These are phyloP conservation scores for Oehlia diaphana DNA, from an alignment of 192 early-diverging fungal genomes.

Conservation along the genomic window DNA sequence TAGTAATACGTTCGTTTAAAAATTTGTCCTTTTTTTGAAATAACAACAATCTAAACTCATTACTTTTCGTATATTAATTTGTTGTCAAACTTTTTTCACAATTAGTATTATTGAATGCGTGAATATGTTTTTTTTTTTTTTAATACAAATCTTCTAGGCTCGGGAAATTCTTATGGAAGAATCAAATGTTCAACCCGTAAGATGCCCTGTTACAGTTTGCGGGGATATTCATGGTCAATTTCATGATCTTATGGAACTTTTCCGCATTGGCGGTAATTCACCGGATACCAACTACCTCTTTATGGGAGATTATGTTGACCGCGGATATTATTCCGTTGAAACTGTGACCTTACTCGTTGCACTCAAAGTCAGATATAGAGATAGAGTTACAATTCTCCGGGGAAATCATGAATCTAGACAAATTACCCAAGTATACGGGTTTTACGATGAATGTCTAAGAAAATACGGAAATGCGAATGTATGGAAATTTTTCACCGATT, in stretches of 20 bases:
- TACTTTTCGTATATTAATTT: neutral
- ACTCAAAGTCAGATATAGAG: slow-evolving; percentile 90
- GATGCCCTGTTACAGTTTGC: slow-evolving; percentile 97
- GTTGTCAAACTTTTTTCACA: neutral
- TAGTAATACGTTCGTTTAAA: neutral
- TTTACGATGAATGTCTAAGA: slow-evolving; percentile 98
- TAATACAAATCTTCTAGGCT: slow-evolving; percentile 60
- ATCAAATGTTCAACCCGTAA: slow-evolving; percentile 97
- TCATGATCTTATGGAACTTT: slow-evolving; percentile 95
- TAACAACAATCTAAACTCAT: neutral
- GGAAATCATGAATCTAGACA: slow-evolving; percentile 99
- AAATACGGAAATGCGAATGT: slow-evolving; percentile 99
- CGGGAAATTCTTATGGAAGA: slow-evolving; percentile 95
- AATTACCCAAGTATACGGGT: slow-evolving; percentile 99
- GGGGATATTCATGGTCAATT: slow-evolving; percentile 99
- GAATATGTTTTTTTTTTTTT: slow-evolving; percentile 30
- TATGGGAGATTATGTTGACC: slow-evolving; percentile 99
- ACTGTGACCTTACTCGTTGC: slow-evolving; percentile 94
- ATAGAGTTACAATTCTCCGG: slow-evolving; percentile 92
- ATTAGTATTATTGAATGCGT: slow-evolving; percentile 27
- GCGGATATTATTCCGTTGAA: slow-evolving; percentile 98
- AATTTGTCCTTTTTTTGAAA: neutral
- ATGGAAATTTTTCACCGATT: slow-evolving; percentile 96
- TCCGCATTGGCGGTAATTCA: slow-evolving; percentile 94
- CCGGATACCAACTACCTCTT: slow-evolving; percentile 99